A percentile compares a stretch with the other conserved stretches of the same genome.
phyloP scores from a whole-genome alignment of 345 rosid species.

The Crucihimalaya himalaica region DNA sequence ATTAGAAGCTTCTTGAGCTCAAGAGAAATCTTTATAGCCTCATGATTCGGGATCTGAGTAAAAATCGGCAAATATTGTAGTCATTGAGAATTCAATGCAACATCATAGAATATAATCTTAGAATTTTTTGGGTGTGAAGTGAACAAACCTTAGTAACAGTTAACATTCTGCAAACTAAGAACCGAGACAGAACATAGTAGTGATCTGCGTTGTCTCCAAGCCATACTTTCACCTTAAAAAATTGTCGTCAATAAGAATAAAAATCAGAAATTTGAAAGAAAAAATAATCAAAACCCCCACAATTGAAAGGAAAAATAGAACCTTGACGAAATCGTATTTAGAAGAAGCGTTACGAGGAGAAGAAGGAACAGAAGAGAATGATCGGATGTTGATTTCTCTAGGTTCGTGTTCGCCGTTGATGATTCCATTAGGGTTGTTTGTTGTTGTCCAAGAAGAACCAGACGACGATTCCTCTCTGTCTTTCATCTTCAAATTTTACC shows the following conservation, averaged over 20 bases:
- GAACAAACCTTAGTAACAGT: constrained; percentile 88
- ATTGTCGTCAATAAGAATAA: not conserved
- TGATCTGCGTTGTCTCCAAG: constrained; percentile 95
- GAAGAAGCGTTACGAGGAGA: constrained; percentile 74
- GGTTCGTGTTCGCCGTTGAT: constrained; percentile 42
- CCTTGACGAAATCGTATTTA: constrained; percentile 87
- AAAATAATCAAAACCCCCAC: not conserved
- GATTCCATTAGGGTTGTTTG: not conserved
- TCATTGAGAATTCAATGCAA: not conserved
- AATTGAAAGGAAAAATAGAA: constrained; percentile 1
- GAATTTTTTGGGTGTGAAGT: not conserved
- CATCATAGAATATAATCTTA: not conserved
- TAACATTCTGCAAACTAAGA: constrained; percentile 90
- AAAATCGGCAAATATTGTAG: not conserved
- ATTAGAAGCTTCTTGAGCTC: constrained; percentile 95
- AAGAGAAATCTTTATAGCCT: constrained; percentile 90
- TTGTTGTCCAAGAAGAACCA: constrained; percentile 28
- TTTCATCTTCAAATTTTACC: constrained; percentile 19
- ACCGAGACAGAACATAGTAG: constrained; percentile 91
- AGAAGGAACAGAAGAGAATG: constrained; percentile 50
- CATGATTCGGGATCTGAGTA: constrained; percentile 93
- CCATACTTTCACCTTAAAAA: constrained; percentile 83
- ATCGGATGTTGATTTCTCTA: constrained; percentile 33
- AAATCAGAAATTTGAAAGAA: not conserved
- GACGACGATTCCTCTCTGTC: constrained; percentile 37